Percentiles rank a stretch among this genome's conserved stretches.
These are phyloP conservation scores for Amauroascus verrucosus DNA, from an alignment of 2,329 filamentous ascomycete species.

Conservation along the genomic window DNA sequence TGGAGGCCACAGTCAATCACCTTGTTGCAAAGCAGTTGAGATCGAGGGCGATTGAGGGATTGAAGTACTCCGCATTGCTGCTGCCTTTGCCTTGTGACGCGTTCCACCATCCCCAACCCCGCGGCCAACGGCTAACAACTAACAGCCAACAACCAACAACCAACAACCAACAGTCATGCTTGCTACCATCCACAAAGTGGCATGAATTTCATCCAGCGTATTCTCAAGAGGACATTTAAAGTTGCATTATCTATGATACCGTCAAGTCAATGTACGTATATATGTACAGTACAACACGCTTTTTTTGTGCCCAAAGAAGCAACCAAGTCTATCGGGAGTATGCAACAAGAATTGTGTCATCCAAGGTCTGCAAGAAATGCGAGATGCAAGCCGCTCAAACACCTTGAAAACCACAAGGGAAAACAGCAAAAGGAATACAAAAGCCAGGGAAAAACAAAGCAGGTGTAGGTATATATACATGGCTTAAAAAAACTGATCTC, in stretches of 20 bases:
- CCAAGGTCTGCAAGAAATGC: constrained; percentile 5
- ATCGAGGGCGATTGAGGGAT: neutral
- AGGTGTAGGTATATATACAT: constrained; percentile 6
- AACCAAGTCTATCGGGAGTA: constrained; percentile 8
- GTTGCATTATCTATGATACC: neutral
- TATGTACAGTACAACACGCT: neutral
- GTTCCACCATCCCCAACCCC: neutral
- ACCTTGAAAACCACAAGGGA: constrained; percentile 2
- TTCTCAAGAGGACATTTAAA: neutral
- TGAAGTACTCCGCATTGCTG: too few relatives aligned
- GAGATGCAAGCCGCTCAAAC: constrained; percentile 9
- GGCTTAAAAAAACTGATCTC: neutral
- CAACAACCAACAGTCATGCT: too few relatives aligned
- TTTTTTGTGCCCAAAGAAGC: constrained; percentile 6
- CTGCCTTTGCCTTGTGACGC: neutral
- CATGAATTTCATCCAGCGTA: neutral
- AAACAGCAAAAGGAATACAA: neutral
- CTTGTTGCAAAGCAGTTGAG: neutral
- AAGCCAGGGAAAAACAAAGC: neutral
- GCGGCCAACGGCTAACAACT: too few relatives aligned
- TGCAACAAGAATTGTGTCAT: constrained; percentile 1
- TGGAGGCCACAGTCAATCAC: neutral
- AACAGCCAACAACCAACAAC: too few relatives aligned
- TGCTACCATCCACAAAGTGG: neutral
- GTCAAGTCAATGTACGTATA: neutral